A percentile compares a stretch with the other conserved stretches of the same genome.
Evolutionary conservation across 352 stramenopile species (phyloP).

Genomic region (Pythium plurisporium): DNA sequence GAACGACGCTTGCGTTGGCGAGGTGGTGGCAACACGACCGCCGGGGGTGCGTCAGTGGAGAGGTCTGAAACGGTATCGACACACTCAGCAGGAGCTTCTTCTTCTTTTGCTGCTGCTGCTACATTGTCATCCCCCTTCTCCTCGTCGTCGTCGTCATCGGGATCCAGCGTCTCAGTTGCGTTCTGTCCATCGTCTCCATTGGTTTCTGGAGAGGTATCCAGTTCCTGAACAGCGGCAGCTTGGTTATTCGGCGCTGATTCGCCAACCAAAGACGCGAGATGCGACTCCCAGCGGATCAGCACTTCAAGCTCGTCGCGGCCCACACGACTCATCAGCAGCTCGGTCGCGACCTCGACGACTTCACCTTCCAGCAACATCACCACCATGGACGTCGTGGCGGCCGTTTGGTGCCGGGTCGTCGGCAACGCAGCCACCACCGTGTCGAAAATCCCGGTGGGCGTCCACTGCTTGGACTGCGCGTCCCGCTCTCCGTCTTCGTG

Average conservation of each 20-base stretch:
- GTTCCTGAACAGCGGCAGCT: no score
- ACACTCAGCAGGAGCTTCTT: background rate
- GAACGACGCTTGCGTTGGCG: background rate
- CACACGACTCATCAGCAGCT: slow-evolving; percentile 55
- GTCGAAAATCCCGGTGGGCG: slow-evolving; percentile 4
- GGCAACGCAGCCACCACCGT: background rate
- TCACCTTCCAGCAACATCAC: slow-evolving; percentile 47
- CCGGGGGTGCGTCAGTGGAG: no score
- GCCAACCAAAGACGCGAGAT: slow-evolving; percentile 23
- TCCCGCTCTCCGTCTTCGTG: slow-evolving; percentile 16
- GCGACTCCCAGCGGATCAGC: slow-evolving; percentile 39
- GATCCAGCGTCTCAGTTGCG: background rate
- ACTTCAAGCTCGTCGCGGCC: slow-evolving; percentile 25
- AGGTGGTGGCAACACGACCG: background rate
- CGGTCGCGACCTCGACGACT: slow-evolving; percentile 60
- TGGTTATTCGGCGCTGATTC: background rate
- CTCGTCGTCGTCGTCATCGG: background rate
- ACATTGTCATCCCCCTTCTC: background rate
- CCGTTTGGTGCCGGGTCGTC: background rate
- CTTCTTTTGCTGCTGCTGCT: background rate
- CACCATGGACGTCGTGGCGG: background rate
- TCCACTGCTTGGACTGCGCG: background rate
- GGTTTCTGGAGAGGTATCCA: no score
- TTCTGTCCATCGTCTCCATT: background rate
- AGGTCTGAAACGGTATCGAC: background rate